Evolutionary conservation across 2,329 filamentous ascomycete genomes (phyloP), one percentile per base, ranked within the genome.

Genomic region (Fusarium humuli): DNA sequence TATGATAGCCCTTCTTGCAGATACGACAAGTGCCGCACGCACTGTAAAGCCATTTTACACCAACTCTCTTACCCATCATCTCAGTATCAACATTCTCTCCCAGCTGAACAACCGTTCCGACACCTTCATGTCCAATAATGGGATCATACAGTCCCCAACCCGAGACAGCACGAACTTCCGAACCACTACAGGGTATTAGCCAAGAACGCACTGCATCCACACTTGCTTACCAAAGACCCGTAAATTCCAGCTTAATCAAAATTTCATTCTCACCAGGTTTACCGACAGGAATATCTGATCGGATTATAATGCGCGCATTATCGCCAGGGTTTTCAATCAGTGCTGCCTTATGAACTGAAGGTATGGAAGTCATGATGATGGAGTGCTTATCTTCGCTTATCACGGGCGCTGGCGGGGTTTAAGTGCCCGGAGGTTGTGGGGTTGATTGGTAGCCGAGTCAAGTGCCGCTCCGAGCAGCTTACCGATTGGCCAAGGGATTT

Each of bases 1-100:
- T 83, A 3, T 66, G 4, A 55, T 78, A 75, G 2, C 79, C 80
- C 9, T 64, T 66, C 4, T 69, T 68, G 55, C 83, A 84, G 7
- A 72, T 74, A 2, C 73, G 73, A 29, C 82, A 84, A 6, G 67
- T 25, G 0, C 77, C 77, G 23, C 82, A 84, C 2, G 81, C 80
- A 7, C 78, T 81, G 65, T 79, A 83, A 1, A 84, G 74, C 82
- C 82, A 84, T 62, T 83, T 83, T 1, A 84, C 77, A 1, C 82
- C 82, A 0, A 84, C 82, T 4, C 79, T 63, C 22, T 78, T 78
- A 2, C 73, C 74, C 7, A 83, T 30, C 5, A 83, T 23, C 0
- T 60, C 65, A 0, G 65, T 9, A 0, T 75, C 59, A 1, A 78
- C 81, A 0, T 60, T 58, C 0, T 75, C 32, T 0, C 82, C 82